Evolutionary conservation across 805 yeast species (phyloP).

Genomic region (Saccharomycopsis fermentans): DNA sequence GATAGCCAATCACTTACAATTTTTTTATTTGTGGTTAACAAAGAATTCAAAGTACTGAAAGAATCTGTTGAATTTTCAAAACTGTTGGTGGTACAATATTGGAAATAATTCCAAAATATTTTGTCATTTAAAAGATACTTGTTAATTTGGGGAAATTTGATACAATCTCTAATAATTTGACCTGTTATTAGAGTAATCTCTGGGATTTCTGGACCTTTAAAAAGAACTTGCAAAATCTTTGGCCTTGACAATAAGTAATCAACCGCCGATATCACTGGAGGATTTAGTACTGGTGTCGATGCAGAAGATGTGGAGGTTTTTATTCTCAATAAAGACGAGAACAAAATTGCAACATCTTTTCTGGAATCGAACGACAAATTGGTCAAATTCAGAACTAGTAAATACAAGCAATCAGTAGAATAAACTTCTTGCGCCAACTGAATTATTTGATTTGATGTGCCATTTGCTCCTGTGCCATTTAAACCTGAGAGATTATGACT

Average conservation of each 20-base stretch:
- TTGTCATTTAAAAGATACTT: slow-evolving; percentile 48
- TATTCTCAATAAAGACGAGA: slow-evolving; percentile 62
- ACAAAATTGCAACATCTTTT: slow-evolving; percentile 67
- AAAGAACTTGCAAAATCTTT: slow-evolving; percentile 47
- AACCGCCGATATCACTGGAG: slow-evolving; percentile 27
- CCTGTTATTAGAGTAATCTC: slow-evolving; percentile 72
- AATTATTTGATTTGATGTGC: slow-evolving; percentile 56
- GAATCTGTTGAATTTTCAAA: slow-evolving; percentile 91
- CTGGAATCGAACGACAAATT: slow-evolving; percentile 81
- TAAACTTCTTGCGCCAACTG: slow-evolving; percentile 74
- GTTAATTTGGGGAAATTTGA: slow-evolving; percentile 65
- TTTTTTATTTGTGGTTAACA: slow-evolving; percentile 59
- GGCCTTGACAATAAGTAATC: slow-evolving; percentile 69
- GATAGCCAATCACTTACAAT: slow-evolving; percentile 63
- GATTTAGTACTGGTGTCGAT: not conserved
- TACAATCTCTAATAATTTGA: slow-evolving; percentile 72
- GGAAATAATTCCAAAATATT: slow-evolving; percentile 73
- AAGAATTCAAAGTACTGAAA: slow-evolving; percentile 63
- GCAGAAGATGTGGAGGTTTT: slow-evolving; percentile 53
- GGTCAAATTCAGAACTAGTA: slow-evolving; percentile 48
- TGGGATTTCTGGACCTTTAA: slow-evolving; percentile 63
- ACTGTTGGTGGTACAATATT: slow-evolving; percentile 60
- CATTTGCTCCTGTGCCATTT: not conserved
- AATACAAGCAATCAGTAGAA: slow-evolving; percentile 54
- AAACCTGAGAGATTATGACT: not conserved